Evolutionary conservation across 352 stramenopile genomes (phyloP), one percentile per base, ranked within the genome.

Genomic region (Globisporangium polare): DNA sequence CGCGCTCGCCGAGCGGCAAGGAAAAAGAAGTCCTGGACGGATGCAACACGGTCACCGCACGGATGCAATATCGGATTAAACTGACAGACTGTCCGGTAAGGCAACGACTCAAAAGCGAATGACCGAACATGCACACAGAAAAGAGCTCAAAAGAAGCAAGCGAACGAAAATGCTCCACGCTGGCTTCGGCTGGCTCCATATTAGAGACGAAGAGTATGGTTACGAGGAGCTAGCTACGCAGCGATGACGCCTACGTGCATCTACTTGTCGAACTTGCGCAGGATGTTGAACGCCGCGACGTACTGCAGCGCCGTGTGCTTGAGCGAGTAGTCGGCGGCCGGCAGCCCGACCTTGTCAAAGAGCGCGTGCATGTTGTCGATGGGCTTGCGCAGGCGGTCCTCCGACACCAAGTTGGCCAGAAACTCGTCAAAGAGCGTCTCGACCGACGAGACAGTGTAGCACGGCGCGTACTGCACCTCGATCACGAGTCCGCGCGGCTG

Each of bases 231-330:
- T 43, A 43, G 37, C 15, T 43, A 43, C 37, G 35, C 35, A 41
- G 12, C 35, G 37, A 43, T 5, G 37, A 43, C 5, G 41, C 18
- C 18, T n/a, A 33, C 29, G 5, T 33, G 29, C 8, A 46, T 12
- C 41, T 83, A 90, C 59, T 90, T 91, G 50, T 89, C 77, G 45
- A 90, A 90, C 69, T 87, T 90, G 60, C 86, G 82, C 31, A 95
- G 65, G 53, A 95, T 89, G 66, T 95, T 93, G 62, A 91, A 95
- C 4, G 83, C 86, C 15, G 83, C 86, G 37, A 95, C 86, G 63
- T 95, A 95, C 71, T 95, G 86, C 65, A 95, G 74, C 37, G 82
- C 86, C 60, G 86, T 95, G 72, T 95, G 86, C 65, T 95, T 95
- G 68, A 93, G 86, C 33, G 75, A 90, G 66, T 95, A 95, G 68